These are phyloP conservation scores for Saxophila tyrrhenica DNA, from an alignment of 495 filamentous ascomycete species.

Conservation along the genomic window DNA sequence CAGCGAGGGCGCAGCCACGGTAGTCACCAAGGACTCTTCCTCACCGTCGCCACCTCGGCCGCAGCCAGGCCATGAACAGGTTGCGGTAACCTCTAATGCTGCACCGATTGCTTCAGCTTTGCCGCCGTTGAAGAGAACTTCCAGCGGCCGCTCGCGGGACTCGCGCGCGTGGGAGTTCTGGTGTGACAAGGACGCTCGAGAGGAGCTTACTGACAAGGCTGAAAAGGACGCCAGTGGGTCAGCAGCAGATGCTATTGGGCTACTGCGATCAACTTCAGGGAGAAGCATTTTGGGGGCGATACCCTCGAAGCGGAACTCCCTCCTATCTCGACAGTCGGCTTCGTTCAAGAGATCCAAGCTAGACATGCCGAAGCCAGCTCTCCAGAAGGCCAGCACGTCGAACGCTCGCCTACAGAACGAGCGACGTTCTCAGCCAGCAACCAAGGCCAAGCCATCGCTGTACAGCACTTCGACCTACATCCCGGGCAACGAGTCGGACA, in stretches of 20 bases:
- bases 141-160: conserved; percentile 64
- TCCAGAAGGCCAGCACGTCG: conserved; percentile 34
- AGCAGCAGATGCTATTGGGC: conserved; percentile 54
- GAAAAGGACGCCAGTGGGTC: conserved; percentile 62
- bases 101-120: conserved; percentile 33
- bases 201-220: conserved; percentile 58
- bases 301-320: conserved; percentile 47
- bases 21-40: conserved; percentile 51
- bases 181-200: conserved; percentile 60
- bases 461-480: conserved; percentile 22
- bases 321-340: background rate
- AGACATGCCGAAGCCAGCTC: conserved; percentile 1
- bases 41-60: conserved; percentile 60
- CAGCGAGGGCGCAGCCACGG: conserved; percentile 71
- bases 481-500: conserved; percentile 67
- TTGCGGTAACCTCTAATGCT: background rate
- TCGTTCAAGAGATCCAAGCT: background rate
- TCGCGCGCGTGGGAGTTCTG: conserved; percentile 76
- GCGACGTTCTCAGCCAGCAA: background rate
- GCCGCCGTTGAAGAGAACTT: conserved; percentile 32
- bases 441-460: background rate
- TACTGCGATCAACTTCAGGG: conserved; percentile 54
- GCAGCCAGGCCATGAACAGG: background rate
- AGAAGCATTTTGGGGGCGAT: conserved; percentile 39
- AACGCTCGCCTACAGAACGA: conserved; percentile 4